Base-by-base conservation (phyloP, 768 basidiomycete genomes). In the Hericium alpestre region DNA sequence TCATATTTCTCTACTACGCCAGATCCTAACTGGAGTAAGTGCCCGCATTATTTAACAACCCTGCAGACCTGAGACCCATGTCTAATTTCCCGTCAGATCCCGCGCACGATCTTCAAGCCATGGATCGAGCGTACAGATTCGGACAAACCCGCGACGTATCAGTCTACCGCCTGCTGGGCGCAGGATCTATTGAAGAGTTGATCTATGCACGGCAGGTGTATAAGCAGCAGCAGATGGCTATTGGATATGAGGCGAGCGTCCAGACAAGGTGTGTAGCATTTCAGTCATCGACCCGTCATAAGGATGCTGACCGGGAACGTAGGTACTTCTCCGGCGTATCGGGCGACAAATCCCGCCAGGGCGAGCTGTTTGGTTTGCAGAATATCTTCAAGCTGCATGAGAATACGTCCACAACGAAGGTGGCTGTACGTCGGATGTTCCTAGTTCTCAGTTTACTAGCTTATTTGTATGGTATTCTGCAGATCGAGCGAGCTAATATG, bases 21-120 rank as follows among this genome's bases (percentile, higher is more conserved):
- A 89, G 91, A 94, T 72, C 93, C 94, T 3, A 91, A 92, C 61
- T 97, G 94, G 94, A 97, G 92, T 92, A 69, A 67, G 89, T 74
- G 10, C 37, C 6, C 50, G 2, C 16, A 9, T 43, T 16, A 4
- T 47, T 47, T 54, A 37, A 47, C 25, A 16, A 12, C 16, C 13
- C 47, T 3, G 25, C 3, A 25, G 16, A n/a, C 48, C 32, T 37
- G 55, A 10, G 38, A n/a, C 60, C 23, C 15, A 20, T 25, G n/a
- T 51, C 46, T 38, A 22, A 38, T 38, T 10, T 25, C 20, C 37
- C n/a, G 5, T 7, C 58, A 94, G 92, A 97, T 70, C 95, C 95
- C 5, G 91, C 94, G 0, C 90, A 96, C 63, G 95, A 99, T 67
- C 71, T 97, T 8, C 95, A 92, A 67, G 90, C 91, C 2, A 90